Conservation (phyloP, 2,329 filamentous ascomycete genomes). For the Fusarium napiforme region DNA sequence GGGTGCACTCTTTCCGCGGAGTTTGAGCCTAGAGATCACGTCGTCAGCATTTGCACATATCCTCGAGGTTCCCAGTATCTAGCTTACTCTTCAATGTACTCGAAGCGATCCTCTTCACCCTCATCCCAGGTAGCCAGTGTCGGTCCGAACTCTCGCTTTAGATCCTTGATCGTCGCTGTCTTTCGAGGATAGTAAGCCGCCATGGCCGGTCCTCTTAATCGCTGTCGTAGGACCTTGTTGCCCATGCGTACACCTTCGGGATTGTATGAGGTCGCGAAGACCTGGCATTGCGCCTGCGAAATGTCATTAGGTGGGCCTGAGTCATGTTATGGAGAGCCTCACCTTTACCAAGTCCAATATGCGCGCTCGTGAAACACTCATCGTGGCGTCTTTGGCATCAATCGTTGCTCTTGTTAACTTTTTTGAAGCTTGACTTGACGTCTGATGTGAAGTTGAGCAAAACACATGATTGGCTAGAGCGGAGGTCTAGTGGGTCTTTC, state of each 20-base stretch:
- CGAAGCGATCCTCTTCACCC: conserved; percentile 80
- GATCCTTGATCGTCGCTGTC: conserved; percentile 75
- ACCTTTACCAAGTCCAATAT: conserved; percentile 84
- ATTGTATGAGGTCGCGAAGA: conserved; percentile 94
- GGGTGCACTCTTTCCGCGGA: conserved; percentile 86
- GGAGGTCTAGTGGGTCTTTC: neutral
- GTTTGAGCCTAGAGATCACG: conserved; percentile 67
- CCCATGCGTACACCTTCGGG: conserved; percentile 83
- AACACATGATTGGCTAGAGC: conserved; percentile 33
- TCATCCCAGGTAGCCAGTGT: conserved; percentile 78
- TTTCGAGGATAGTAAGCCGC: conserved; percentile 89
- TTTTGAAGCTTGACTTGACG: conserved; percentile 46
- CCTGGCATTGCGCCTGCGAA: conserved; percentile 82
- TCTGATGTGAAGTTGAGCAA: conserved; percentile 31
- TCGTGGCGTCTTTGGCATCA: conserved; percentile 55
- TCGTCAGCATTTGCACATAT: conserved; percentile 44
- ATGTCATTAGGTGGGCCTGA: conserved; percentile 35
- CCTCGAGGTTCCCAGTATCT: neutral
- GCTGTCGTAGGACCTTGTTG: conserved; percentile 91
- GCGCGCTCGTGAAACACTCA: conserved; percentile 71
- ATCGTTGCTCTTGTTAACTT: conserved; percentile 39
- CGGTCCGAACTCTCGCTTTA: conserved; percentile 75
- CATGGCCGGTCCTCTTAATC: conserved; percentile 83
- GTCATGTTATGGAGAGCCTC: conserved; percentile 20
- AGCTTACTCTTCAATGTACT: conserved; percentile 74